Conservation (phyloP, 495 filamentous ascomycete species). For the Xylaria curta region DNA sequence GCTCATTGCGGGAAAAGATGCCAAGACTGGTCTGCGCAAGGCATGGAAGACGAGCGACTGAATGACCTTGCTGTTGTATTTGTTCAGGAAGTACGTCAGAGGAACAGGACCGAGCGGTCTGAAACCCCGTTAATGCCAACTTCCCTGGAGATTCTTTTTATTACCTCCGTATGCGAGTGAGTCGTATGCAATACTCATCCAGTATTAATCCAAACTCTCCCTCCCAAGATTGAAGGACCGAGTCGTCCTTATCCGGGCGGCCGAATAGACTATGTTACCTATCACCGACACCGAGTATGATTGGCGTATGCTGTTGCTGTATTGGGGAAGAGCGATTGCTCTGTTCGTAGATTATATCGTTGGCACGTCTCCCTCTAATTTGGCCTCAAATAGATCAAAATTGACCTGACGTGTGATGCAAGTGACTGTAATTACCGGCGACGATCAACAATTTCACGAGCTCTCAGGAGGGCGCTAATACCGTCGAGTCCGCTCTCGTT, state of each 20-base stretch:
- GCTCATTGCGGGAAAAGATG: neutral
- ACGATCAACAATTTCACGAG: constrained; percentile 62
- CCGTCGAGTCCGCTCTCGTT: constrained; percentile 47
- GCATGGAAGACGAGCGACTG: neutral
- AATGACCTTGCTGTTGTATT: neutral
- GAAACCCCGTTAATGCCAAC: neutral
- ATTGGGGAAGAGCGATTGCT: neutral
- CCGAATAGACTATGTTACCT: neutral
- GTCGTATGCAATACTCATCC: neutral
- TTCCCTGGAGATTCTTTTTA: neutral
- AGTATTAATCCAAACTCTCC: neutral
- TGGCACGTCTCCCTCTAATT: neutral
- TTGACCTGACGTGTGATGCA: neutral
- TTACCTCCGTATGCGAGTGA: neutral
- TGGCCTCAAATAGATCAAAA: neutral
- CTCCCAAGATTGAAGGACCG: neutral
- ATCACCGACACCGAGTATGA: neutral
- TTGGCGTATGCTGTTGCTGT: neutral
- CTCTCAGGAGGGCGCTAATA: constrained; percentile 60
- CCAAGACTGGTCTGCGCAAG: neutral
- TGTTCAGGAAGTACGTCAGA: neutral
- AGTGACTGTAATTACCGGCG: constrained; percentile 32
- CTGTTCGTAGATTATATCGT: neutral
- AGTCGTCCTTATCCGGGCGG: neutral
- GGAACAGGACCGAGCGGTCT: neutral